These are phyloP conservation scores for Mycosphaerella sp. DNA, from an alignment of 2,329 filamentous ascomycete species.

Conservation along the genomic window DNA sequence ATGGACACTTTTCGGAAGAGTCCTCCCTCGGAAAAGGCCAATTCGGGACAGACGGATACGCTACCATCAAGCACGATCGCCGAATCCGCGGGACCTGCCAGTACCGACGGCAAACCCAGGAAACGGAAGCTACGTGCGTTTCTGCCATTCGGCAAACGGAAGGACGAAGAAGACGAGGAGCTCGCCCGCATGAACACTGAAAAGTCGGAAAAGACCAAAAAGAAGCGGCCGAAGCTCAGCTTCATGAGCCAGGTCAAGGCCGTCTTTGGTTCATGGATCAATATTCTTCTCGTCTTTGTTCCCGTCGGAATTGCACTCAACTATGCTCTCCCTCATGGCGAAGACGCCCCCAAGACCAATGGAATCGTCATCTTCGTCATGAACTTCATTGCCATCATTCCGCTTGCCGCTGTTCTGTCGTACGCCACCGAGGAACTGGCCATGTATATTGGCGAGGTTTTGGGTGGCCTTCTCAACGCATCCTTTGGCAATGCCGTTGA, in stretches of 20 bases:
- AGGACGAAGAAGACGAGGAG: constrained; percentile 5
- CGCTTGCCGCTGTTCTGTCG: constrained; percentile 76
- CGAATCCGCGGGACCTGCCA: constrained; percentile 8
- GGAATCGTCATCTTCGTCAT: constrained; percentile 65
- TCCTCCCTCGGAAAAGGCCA: constrained; percentile 1
- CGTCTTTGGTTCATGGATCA: constrained; percentile 81
- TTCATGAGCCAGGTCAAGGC: constrained; percentile 56
- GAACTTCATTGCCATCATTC: constrained; percentile 92
- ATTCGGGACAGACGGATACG: constrained; percentile 12
- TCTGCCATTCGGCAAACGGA: constrained; percentile 22
- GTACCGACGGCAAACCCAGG: constrained; percentile 17
- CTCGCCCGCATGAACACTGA: constrained; percentile 12
- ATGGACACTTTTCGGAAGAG: constrained; percentile 9
- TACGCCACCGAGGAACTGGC: constrained; percentile 90
- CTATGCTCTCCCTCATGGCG: constrained; percentile 42
- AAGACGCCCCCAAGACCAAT: constrained; percentile 39
- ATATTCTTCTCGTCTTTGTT: constrained; percentile 69
- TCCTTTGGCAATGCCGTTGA: constrained; percentile 64
- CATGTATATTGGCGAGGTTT: constrained; percentile 67
- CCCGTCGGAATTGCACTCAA: constrained; percentile 70
- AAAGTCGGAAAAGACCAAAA: constrained; percentile 25
- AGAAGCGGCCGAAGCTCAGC: constrained; percentile 27
- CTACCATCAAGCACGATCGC: constrained; percentile 14
- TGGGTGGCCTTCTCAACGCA: constrained; percentile 84
- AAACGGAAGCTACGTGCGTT: constrained; percentile 20